These are phyloP conservation scores for Trifolium repens DNA, from an alignment of 306 rosid genomes.

Conservation along the genomic window DNA sequence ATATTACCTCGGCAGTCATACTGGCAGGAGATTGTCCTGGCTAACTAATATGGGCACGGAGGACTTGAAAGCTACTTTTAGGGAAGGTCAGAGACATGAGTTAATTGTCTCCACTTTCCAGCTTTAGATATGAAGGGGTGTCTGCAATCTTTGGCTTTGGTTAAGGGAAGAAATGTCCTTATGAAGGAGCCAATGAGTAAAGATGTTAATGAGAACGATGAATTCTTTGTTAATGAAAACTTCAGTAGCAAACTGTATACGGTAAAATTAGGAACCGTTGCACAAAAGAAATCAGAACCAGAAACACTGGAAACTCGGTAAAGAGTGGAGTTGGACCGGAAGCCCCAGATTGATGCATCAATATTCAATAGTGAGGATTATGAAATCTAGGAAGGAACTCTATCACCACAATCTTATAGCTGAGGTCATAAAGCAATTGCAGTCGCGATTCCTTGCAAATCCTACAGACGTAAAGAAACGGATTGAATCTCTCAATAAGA, in stretches of 20 bases:
- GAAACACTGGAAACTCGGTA: constrained; percentile 86
- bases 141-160: constrained; percentile 84
- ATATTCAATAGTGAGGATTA: constrained; percentile 63
- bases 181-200: constrained; percentile 86
- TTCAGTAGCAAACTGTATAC: constrained; percentile 72
- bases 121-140: constrained; percentile 77
- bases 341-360: constrained; percentile 86
- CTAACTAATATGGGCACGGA: constrained; percentile 40
- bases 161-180: constrained; percentile 85
- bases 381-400: constrained; percentile 78
- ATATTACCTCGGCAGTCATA: constrained; percentile 79
- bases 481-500: too few species aligned
- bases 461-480: constrained; percentile 75
- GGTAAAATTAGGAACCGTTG: constrained; percentile 86
- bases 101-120: constrained; percentile 77
- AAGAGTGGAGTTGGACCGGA: constrained; percentile 86
- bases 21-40: constrained; percentile 52
- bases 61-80: constrained; percentile 81
- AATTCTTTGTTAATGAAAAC: constrained; percentile 65
- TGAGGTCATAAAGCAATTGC: constrained; percentile 83
- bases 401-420: constrained; percentile 84
- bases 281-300: constrained; percentile 82
- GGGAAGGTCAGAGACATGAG: constrained; percentile 81
- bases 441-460: constrained; percentile 70
- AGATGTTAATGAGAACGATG: constrained; percentile 77